Evolutionary conservation across 345 rosid genomes (phyloP).

Genomic region (Pistacia vera): DNA sequence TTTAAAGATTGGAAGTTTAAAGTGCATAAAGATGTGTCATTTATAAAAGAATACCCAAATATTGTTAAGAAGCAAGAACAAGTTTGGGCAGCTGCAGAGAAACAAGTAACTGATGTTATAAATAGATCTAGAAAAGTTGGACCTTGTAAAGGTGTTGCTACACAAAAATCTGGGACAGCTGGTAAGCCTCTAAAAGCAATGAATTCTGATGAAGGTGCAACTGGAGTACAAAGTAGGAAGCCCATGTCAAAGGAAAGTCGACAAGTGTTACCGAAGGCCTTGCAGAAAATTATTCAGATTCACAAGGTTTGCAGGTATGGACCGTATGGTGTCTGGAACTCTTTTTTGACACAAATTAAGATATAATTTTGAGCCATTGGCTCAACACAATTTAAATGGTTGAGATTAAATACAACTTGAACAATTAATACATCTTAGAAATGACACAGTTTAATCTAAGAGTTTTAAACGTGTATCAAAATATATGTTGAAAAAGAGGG

Average conservation of each 20-base stretch:
- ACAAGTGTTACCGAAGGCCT: conserved; percentile 64
- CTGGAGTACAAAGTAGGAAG: conserved; percentile 32
- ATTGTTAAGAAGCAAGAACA: conserved; percentile 46
- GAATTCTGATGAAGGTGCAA: conserved; percentile 40
- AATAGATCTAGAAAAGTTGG: conserved; percentile 31
- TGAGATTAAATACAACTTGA: too few species aligned
- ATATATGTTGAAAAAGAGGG: too few species aligned
- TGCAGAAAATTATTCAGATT: conserved; percentile 69
- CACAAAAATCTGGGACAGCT: conserved; percentile 26
- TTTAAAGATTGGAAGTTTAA: conserved; percentile 62
- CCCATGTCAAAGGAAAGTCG: conserved; percentile 62
- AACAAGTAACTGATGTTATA: conserved; percentile 11
- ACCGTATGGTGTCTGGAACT: not conserved
- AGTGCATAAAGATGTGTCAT: conserved; percentile 41
- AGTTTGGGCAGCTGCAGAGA: conserved; percentile 34
- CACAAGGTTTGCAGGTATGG: conserved; percentile 89
- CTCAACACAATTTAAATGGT: too few species aligned
- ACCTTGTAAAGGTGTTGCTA: conserved; percentile 32
- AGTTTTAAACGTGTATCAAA: too few species aligned
- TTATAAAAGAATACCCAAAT: conserved; percentile 47
- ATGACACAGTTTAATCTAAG: too few species aligned
- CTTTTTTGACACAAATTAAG: not conserved
- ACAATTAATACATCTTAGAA: too few species aligned
- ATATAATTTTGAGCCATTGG: too few species aligned
- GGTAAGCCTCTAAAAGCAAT: conserved; percentile 36